These are phyloP conservation scores for Tritrichomonas foetus DNA, from an alignment of 208 protist genomes.

Conservation along the genomic window DNA sequence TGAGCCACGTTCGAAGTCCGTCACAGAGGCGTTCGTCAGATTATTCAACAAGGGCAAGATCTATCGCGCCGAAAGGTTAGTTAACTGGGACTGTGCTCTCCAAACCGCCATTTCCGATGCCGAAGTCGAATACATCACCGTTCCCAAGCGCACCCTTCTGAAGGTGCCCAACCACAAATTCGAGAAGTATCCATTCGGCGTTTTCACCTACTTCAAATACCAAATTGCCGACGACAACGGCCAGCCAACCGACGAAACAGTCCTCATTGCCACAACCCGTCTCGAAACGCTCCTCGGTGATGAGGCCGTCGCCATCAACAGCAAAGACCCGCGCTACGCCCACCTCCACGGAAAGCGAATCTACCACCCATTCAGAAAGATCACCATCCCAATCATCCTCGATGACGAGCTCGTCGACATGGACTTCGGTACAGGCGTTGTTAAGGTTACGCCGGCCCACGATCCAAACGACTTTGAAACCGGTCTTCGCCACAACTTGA, in stretches of 20 bases:
- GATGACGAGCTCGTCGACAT: slow-evolving; percentile 91
- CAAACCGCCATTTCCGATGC: slow-evolving; percentile 99
- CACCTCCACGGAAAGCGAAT: slow-evolving; percentile 78
- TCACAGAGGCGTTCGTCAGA: slow-evolving; percentile 87
- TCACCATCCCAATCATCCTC: slow-evolving; percentile 85
- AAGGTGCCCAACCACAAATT: slow-evolving; percentile 36
- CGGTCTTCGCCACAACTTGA: slow-evolving; percentile 86
- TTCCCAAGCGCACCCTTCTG: slow-evolving; percentile 26
- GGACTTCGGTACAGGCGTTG: slow-evolving; percentile 83
- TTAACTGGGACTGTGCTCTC: slow-evolving; percentile 97
- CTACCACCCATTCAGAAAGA: slow-evolving; percentile 83
- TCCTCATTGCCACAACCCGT: slow-evolving; percentile 75
- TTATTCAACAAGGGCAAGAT: slow-evolving; percentile 90
- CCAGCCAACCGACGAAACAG: slow-evolving; percentile 27
- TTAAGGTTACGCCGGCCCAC: slow-evolving; percentile 98
- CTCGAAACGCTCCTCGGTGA: slow-evolving; percentile 94
- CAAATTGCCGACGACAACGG: slow-evolving; percentile 40
- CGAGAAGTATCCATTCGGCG: slow-evolving; percentile 36
- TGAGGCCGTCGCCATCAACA: slow-evolving; percentile 87
- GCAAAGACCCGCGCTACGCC: slow-evolving; percentile 89
- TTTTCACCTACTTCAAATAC: slow-evolving; percentile 46
- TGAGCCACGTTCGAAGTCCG: slow-evolving; percentile 72
- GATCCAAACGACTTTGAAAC: slow-evolving; percentile 98
- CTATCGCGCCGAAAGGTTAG: slow-evolving; percentile 87
- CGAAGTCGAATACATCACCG: slow-evolving; percentile 82